A percentile compares a stretch with the other conserved stretches of the same genome.
phyloP scores from a whole-genome alignment of 176 grass and related monocot genomes.

The Cocos nucifera region DNA sequence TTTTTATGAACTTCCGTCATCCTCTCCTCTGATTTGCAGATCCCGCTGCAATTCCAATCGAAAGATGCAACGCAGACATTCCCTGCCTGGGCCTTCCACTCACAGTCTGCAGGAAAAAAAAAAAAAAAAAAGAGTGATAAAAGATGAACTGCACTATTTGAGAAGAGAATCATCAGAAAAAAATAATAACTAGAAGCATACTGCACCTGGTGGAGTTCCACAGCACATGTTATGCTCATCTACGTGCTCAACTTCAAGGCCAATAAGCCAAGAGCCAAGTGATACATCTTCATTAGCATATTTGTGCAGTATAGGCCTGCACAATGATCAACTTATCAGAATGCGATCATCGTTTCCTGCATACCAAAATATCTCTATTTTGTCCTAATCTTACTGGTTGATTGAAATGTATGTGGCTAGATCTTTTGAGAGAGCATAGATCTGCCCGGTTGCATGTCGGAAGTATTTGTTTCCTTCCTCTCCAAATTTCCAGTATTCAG shows the following conservation, averaged over 20 bases:
- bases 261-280: conserved; percentile 83
- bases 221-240: conserved; percentile 87
- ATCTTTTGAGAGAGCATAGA: conserved; percentile 84
- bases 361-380: too few species aligned
- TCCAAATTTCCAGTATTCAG: conserved; percentile 92
- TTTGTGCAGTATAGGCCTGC: conserved; percentile 80
- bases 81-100: conserved; percentile 81
- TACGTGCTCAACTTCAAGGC: conserved; percentile 83
- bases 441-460: conserved; percentile 83
- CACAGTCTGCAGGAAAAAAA: conserved; percentile 45
- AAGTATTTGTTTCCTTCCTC: conserved; percentile 95
- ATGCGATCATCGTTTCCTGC: neutral
- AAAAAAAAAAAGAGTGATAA: neutral
- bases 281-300: conserved; percentile 89
- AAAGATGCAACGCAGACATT: conserved; percentile 75
- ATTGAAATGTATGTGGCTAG: conserved; percentile 94
- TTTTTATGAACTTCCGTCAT: conserved; percentile 61
- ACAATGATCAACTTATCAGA: neutral
- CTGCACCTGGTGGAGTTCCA: conserved; percentile 65
- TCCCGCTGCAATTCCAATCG: conserved; percentile 87
- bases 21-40: conserved; percentile 85
- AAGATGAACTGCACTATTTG: too few species aligned
- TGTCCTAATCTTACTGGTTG: conserved; percentile 46
- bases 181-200: neutral
- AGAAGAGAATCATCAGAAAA: too few species aligned